These are phyloP conservation scores for Saccharomycopsis sp. DNA, from an alignment of 805 yeast species.

Conservation along the genomic window DNA sequence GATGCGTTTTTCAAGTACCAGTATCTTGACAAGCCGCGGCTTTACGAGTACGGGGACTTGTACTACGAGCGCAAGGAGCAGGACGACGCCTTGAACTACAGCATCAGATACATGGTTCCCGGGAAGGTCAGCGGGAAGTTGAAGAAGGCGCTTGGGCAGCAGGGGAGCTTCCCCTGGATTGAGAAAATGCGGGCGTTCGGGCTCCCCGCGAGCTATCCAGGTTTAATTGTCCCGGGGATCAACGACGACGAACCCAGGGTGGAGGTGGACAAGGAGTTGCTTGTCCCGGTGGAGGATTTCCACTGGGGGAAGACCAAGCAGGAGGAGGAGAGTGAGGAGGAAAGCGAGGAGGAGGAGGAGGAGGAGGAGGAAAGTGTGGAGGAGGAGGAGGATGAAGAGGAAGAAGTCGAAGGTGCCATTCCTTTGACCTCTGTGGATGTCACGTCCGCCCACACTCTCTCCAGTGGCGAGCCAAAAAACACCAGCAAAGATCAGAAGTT, in stretches of 20 bases:
- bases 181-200: constrained; percentile 60
- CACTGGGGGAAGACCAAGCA: constrained; percentile 29
- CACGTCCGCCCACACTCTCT: no score
- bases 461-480: no score
- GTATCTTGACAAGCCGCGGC: constrained; percentile 58
- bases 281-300: constrained; percentile 24
- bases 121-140: constrained; percentile 58
- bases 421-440: no score
- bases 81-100: constrained; percentile 31
- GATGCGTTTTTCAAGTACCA: constrained; percentile 84
- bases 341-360: constrained; percentile 27
- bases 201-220: constrained; percentile 75
- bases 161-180: constrained; percentile 70
- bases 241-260: constrained; percentile 24
- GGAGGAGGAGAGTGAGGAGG: constrained; percentile 31
- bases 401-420: constrained; percentile 6
- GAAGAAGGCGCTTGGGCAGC: constrained; percentile 61
- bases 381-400: constrained; percentile 6
- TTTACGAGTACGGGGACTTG: constrained; percentile 65
- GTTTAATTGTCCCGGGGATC: constrained; percentile 47
- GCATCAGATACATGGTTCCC: constrained; percentile 37
- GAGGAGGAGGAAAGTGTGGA: constrained; percentile 17
- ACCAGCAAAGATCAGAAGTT: no score
- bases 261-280: constrained; percentile 20
- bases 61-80: constrained; percentile 70